Evolutionary conservation across 345 rosid species (phyloP), one percentile per base, ranked within the genome.

Genomic region (Pistacia integerrima): DNA sequence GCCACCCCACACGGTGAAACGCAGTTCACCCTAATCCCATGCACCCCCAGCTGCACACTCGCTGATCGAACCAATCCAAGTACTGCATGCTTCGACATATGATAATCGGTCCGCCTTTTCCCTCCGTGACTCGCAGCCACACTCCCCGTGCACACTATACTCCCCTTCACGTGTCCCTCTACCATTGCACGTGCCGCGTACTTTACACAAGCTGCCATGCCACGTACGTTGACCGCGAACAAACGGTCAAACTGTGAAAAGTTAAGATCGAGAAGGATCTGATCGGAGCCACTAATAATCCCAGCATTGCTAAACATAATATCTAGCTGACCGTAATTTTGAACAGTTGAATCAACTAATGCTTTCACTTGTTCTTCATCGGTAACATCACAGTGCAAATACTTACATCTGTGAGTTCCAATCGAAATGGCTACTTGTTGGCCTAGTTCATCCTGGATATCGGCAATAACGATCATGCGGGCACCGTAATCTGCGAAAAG

Each of bases 281-380:
- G 90, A 3, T 67, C 60, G 7, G 69, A 51, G 6, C n/a, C 8
- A 3, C 51, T 8, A 0, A 48, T 1, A 8, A 70, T 54, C 18
- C 88, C 88, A 0, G 86, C 90, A 28, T 84, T 87, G 85, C 86
- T 71, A 54, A 87, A 84, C 84, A 87, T 76, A 51, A 84, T 46
- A 63, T 87, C 86, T 0, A 87, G 72, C 17, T 44, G 25, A 16
- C 84, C 84, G 11, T 63, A 77, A 12, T 25, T 41, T 6, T 36
- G 48, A 11, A 78, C 78, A 2, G 86, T 84, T 52, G 73, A 74
- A 18, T 82, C 74, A 4, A 82, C 84, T 6, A 84, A 65, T 13
- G 78, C 74, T 64, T 82, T 67, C 3, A 87, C 87, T 49, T 87
- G 86, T 1, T 69, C 79, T 41, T 87, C 87, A 4, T 64, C 48